A percentile compares a stretch with the other conserved stretches of the same genome.
Evolutionary conservation across 139 green algal species (phyloP).

Genomic region (Chlorella sorokiniana): DNA sequence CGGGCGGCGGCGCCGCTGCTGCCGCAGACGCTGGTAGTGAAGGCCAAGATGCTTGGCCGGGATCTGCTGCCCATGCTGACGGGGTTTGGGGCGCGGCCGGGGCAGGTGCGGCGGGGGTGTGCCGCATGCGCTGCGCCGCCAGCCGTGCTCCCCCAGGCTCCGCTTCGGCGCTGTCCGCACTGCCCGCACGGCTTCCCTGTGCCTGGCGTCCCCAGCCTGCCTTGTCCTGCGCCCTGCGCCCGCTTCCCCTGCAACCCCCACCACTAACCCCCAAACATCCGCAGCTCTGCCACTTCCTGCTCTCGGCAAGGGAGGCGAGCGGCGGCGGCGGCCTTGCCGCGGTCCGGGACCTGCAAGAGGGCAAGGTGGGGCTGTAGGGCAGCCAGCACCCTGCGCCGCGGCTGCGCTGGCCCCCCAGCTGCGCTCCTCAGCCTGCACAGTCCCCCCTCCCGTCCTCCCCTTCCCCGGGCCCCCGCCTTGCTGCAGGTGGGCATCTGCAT

Average conservation of each 20-base stretch:
- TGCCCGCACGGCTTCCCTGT: not conserved
- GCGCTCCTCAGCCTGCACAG: not conserved
- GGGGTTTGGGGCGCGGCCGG: not conserved
- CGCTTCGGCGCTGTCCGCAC: not conserved
- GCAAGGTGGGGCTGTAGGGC: constrained; percentile 3
- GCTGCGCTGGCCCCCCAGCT: not conserved
- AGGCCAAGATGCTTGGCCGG: not conserved
- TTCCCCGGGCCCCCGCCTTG: not conserved
- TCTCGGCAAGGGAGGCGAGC: not conserved
- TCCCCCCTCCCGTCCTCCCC: not conserved
- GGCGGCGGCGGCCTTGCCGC: not conserved
- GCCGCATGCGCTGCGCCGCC: not conserved
- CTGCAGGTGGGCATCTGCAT: not conserved
- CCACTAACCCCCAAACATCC: not conserved
- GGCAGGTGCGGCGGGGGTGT: not conserved
- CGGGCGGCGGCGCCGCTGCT: too few species aligned
- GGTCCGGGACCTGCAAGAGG: not conserved
- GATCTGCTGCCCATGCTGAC: not conserved
- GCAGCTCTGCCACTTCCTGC: constrained; percentile 13
- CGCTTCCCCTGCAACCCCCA: not conserved
- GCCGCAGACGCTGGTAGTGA: not conserved
- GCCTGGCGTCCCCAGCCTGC: too few species aligned
- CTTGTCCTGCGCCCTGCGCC: not conserved
- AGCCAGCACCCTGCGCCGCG: too few species aligned
- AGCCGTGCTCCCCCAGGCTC: not conserved